Conservation (phyloP, 2,329 filamentous ascomycete species). For the Pseudopyricularia cyperi region DNA sequence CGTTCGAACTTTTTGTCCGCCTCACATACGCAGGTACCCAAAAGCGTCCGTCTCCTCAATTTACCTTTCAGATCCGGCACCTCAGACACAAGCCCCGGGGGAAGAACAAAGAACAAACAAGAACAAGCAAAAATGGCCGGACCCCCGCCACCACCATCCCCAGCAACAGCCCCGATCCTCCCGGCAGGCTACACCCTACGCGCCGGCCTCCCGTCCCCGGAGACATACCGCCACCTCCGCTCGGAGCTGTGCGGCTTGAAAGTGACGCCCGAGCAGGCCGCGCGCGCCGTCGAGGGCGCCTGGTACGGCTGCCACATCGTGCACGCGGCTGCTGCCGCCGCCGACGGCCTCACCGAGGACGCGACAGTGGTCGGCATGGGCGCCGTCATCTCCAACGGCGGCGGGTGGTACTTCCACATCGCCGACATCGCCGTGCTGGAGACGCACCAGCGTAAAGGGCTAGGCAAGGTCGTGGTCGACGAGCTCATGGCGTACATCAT, state of each 20-base stretch:
- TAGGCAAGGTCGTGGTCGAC: slow-evolving; percentile 31
- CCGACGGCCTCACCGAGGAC: background rate
- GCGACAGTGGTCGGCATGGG: slow-evolving; percentile 29
- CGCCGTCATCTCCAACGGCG: slow-evolving; percentile 33
- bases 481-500: slow-evolving; percentile 26
- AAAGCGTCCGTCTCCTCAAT: no score
- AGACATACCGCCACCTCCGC: slow-evolving; percentile 24
- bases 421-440: slow-evolving; percentile 37
- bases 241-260: slow-evolving; percentile 20
- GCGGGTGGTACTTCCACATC: slow-evolving; percentile 34
- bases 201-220: slow-evolving; percentile 18
- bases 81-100: no score
- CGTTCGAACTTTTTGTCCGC: no score
- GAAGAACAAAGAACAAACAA: background rate
- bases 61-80: no score
- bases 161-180: slow-evolving; percentile 7
- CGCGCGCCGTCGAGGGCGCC: slow-evolving; percentile 19
- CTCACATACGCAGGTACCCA: no score
- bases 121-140: background rate
- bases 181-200: slow-evolving; percentile 22
- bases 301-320: slow-evolving; percentile 29
- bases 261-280: slow-evolving; percentile 21
- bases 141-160: background rate
- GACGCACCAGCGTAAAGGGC: slow-evolving; percentile 30
- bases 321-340: slow-evolving; percentile 5